Percentiles rank a stretch among this genome's conserved stretches.
Conservation (phyloP, 1,284 basidiomycete species). For the Rhodotorula sp. region DNA sequence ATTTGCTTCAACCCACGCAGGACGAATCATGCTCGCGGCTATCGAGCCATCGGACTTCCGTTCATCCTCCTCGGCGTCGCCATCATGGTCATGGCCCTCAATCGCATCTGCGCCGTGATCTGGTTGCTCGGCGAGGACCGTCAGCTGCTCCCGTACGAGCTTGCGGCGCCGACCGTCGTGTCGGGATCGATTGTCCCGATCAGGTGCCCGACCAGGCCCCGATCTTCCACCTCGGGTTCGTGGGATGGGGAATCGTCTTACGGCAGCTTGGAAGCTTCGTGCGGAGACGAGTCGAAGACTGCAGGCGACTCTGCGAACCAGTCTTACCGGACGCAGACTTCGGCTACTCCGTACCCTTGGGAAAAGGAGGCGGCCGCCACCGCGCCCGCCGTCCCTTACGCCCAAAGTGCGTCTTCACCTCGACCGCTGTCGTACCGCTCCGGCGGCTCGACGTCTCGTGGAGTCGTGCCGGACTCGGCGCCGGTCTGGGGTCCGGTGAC, state of each 20-base stretch:
- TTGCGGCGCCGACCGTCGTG: conserved; percentile 28
- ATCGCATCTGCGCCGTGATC: conserved; percentile 36
- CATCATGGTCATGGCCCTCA: conserved; percentile 39
- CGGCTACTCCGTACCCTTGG: conserved; percentile 36
- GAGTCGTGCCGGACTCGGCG: conserved; percentile 17
- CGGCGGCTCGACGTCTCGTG: conserved; percentile 6
- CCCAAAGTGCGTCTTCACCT: conserved; percentile 3
- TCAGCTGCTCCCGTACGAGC: conserved; percentile 34
- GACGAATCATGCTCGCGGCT: conserved; percentile 29
- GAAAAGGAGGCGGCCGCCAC: conserved; percentile 27
- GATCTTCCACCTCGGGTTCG: background rate
- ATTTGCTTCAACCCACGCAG: conserved; percentile 1
- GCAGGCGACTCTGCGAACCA: conserved; percentile 6
- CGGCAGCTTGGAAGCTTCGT: conserved; percentile 1
- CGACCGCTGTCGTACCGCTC: conserved; percentile 32
- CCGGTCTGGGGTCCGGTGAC: conserved; percentile 34
- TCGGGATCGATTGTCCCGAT: conserved; percentile 35
- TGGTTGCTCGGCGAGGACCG: conserved; percentile 39
- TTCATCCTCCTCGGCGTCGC: conserved; percentile 36
- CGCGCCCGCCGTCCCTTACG: conserved; percentile 10
- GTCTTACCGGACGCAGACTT: conserved; percentile 31
- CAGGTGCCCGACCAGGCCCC: conserved; percentile 24
- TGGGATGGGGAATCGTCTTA: conserved; percentile 35
- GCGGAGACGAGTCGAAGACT: conserved; percentile 12
- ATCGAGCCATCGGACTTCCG: conserved; percentile 31